Evolutionary conservation across 345 rosid genomes (phyloP), one percentile per base, ranked within the genome.

Genomic region (Gossypioides kirkii): DNA sequence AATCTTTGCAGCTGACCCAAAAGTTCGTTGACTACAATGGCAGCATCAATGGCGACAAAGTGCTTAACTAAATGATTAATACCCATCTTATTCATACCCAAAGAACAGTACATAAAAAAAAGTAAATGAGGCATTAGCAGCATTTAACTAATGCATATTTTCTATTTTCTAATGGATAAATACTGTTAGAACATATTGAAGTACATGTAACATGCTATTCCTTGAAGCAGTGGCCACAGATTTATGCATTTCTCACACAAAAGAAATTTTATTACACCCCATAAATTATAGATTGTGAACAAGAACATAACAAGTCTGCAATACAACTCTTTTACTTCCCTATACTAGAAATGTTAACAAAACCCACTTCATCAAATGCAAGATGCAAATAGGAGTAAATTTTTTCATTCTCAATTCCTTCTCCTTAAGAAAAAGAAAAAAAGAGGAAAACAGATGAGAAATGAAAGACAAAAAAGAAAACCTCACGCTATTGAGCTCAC

Each of bases 21-120:
- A 1, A 96, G 90, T 58, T 96, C 98, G 59, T 89, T 93, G 45
- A 96, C 99, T 42, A 95, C 92, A 14, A 98, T 95, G 2, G 85
- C 96, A 56, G 98, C 99, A 77, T 93, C 99, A 80, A 83, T 96
- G 11, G 99, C 90, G 41, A 96, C 91, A 76, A 91, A 93, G 0
- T 91, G 87, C 76, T 91, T 92, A 84, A 93, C 98, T 72, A 93
- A 77, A 78, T 96, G 98, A 77, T 96, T 96, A 43, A 93, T 90
- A 73, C 91, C 97, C 98, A 96, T 91, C 87, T 96, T 96, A 81
- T 93, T 96, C 98, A 91, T 96, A 38, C 99, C 99, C 91, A 54
- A 50, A 2, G 4, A 43, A 63, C 28, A 70, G 8, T 43, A 68
- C 2, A n/a, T 47, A 53, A 56, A 65, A 62, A 17, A 32, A 8